Base-by-base conservation (phyloP, 345 rosid genomes). In the Eutrema heterophyllum region DNA sequence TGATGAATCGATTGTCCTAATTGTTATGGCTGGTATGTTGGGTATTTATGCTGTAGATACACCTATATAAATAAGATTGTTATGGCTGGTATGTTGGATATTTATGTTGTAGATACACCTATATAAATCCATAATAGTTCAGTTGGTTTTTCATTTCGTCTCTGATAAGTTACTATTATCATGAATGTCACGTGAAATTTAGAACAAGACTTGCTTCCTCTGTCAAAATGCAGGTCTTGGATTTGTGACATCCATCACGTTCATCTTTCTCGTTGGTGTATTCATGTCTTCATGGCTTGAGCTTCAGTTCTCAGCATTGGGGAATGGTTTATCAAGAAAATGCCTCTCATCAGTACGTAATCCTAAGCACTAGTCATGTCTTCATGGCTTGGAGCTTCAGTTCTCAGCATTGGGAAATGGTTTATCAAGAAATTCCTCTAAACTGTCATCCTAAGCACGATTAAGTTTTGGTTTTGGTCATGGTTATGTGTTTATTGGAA, bases 321-420 rank as follows among this genome's bases (percentile, higher is more conserved):
- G n/a, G 93, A 90, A 76, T 86, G 88, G 91, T 82, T 88, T 67
- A 88, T 90, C 44, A 90, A 84, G 86, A 86, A 86, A 74, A 90
- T 90, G 93, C 92, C 92, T 4, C 78, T 88, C 0, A 66, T 88
- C 12, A 81, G 96, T n/a, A n/a, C n/a, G n/a, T 21, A 21, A 21
- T 1, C 21, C 1, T 21, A 21, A 21, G 21, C 21, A 21, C 21
- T 21, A 21, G 21, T 21, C 21, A 0, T 21, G 21, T 21, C 21
- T 21, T 21, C 21, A 21, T 21, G 21, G 21, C 1, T 21, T 21
- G 21, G 21, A 21, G 21, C 21, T 21, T 21, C 21, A 21, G 21
- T 21, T 21, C 21, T 21, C 21, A 21, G 21, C 21, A 21, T 21
- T 21, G 21, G 21, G 21, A 1, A 21, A 21, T 21, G 21, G 21